Base-by-base conservation (phyloP, 164 flowering plant species). In the Akebia trifoliata region DNA sequence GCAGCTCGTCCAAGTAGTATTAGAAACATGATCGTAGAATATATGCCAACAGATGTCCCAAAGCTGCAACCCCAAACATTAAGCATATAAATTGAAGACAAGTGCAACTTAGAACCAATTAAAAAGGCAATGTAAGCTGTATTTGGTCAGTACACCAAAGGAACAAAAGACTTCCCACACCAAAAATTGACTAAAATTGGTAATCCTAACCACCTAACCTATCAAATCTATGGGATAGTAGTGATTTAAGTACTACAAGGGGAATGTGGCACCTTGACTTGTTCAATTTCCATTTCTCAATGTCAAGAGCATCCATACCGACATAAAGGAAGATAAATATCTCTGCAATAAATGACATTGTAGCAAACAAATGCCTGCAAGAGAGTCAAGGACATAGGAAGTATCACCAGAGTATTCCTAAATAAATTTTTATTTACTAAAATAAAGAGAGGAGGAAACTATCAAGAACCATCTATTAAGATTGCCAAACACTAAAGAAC, bases 231-330 rank as follows among this genome's bases (percentile, higher is more conserved):
- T 14, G 5, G 20, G 4, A 7, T 40, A 15, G 4, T 3, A 25
- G n/a, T 10, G 6, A 25, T 10, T 46, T 20, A 2, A 24, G 1
- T 4, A 47, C 12, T 4, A 50, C 3, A 49, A 37, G 42, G 17
- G 34, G 25, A 30, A 40, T 40, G 4, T 4, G n/a, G 34, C 21
- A 88, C 98, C 85, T 77, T 55, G 83, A 32, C 48, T 76, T 76
- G 46, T 70, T 78, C 73, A 76, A 65, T 69, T 67, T 86, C 98
- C 98, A 92, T 66, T 83, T 88, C 75, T 81, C 83, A 1, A 77
- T 74, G 68, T 92, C 98, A 22, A 88, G 74, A 38, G 86, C 90
- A 75, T 92, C 98, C 82, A 81, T 86, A 44, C 98, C 98, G 60
- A 88, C 90, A 64, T 92, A 86, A 3, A 92, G 79, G 67, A 92